Evolutionary conservation across 441 rosid species (phyloP), one percentile per base, ranked within the genome.

Genomic region (Viola pubescens): DNA sequence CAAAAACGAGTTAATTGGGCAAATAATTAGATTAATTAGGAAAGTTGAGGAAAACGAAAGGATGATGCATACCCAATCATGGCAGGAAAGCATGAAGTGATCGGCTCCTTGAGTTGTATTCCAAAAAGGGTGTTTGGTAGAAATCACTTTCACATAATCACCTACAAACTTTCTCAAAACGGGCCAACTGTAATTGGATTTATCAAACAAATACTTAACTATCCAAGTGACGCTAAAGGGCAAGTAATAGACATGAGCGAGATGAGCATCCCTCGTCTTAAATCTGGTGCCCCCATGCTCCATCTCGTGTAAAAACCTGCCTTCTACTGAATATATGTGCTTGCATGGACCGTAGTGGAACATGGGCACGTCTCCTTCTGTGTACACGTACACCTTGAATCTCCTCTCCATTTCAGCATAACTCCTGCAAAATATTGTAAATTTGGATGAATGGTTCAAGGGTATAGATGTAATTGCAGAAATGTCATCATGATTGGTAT

Each of bases 341-440:
- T 92, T 92, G 79, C 97, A 87, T 42, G 98, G 98, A 47, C 97
- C 97, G 52, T 75, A 71, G 54, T 92, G 98, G 37, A 82, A 83
- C 3, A 92, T 71, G 38, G 98, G 98, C 5, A 60, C 64, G 53
- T 86, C 96, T n/a, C 98, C 98, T 76, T 92, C 98, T n/a, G 63
- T 64, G 73, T 92, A 92, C 51, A 89, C 97, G 60, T 80, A 87
- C 6, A 92, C 95, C 70, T 87, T 89, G 78, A 92, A 84, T 70
- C 84, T 81, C 74, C 60, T 87, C 75, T 91, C 98, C 96, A 91
- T 88, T 63, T 91, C 95, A 68, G 54, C 0, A 42, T 91, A 88
- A 65, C 95, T 91, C 83, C 98, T 88, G 68, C 12, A 62, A 60
- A 9, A 14, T 13, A 56, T 51, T 42, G 57, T 5, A 9, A 43